Percentiles rank a stretch among this genome's conserved stretches.
These are phyloP conservation scores for Fraxinus nigra DNA, from an alignment of 305 asterid species.

Conservation along the genomic window DNA sequence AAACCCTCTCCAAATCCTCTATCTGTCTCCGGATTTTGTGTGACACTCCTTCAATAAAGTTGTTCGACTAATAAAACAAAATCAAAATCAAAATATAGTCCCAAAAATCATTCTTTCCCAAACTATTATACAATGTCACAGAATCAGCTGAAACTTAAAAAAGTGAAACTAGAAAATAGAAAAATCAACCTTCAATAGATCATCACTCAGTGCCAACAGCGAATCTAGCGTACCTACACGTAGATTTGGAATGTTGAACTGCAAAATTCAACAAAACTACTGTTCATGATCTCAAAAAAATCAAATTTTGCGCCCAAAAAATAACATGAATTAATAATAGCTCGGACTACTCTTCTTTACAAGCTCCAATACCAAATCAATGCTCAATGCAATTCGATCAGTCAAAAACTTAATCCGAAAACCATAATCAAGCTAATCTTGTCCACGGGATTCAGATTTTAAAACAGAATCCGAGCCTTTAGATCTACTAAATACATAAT, in stretches of 20 bases:
- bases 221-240: slow-evolving; percentile 93
- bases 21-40: slow-evolving; percentile 91
- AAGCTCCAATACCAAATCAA: background rate
- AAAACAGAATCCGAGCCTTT: background rate
- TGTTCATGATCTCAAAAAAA: background rate
- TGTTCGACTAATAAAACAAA: slow-evolving; percentile 59
- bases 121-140: slow-evolving; percentile 11
- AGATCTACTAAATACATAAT: background rate
- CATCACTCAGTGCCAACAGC: slow-evolving; percentile 76
- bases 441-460: background rate
- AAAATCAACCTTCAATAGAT: slow-evolving; percentile 63
- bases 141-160: slow-evolving; percentile 7
- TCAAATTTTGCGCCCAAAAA: background rate
- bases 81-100: background rate
- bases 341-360: background rate
- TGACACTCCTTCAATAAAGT: slow-evolving; percentile 84
- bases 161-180: background rate
- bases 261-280: slow-evolving; percentile 27
- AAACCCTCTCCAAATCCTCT: slow-evolving; percentile 88
- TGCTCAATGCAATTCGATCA: slow-evolving; percentile 29
- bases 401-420: background rate
- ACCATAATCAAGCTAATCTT: background rate
- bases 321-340: background rate
- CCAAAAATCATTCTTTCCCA: background rate
- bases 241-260: slow-evolving; percentile 94